Conservation (phyloP, 2,329 filamentous ascomycete species). For the Colletotrichum theobromicola region DNA sequence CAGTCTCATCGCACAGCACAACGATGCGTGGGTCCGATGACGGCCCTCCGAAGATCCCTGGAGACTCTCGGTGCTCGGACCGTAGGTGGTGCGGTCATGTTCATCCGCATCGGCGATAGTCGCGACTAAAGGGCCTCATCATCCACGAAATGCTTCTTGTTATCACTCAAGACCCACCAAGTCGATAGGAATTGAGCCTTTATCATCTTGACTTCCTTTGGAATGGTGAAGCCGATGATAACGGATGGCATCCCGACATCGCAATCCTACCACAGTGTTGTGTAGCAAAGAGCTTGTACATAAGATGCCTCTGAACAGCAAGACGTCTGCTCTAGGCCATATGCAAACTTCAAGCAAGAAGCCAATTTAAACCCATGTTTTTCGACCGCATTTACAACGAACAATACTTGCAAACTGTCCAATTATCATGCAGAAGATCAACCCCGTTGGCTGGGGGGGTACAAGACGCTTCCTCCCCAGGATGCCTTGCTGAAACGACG, state of each 20-base stretch:
- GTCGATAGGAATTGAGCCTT: not conserved
- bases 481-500: not conserved
- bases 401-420: not conserved
- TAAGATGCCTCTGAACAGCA: not conserved
- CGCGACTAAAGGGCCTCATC: not conserved
- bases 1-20: not conserved
- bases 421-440: not conserved
- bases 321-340: not conserved
- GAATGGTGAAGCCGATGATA: not conserved
- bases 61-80: not conserved
- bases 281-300: not conserved
- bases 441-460: slow-evolving; percentile 1
- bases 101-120: not conserved
- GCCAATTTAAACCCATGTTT: not conserved
- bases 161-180: not conserved
- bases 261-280: not conserved
- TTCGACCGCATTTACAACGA: not conserved
- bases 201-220: not conserved
- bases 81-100: not conserved
- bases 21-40: not conserved
- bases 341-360: not conserved
- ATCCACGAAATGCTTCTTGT: not conserved
- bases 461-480: not conserved
- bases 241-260: not conserved
- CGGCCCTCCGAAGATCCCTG: not conserved